Evolutionary conservation across 140 eudicot genomes (phyloP), one percentile per base, ranked within the genome.

Genomic region (Cichorium intybus): DNA sequence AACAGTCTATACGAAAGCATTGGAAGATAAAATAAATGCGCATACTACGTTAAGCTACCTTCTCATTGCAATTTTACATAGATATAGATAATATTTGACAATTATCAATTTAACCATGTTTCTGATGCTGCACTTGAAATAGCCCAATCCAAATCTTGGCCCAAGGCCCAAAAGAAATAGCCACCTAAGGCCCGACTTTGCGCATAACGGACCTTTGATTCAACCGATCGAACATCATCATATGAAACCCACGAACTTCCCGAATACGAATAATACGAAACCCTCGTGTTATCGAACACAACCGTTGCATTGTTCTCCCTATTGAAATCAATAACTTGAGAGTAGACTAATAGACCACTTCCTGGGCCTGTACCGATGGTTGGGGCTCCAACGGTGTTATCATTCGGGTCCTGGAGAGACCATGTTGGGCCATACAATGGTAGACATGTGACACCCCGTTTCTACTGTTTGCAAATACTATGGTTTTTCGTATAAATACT

Each of bases 141-240:
- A 26, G 64, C 59, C 82, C 79, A 80, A 37, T 49, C 61, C 29
- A 60, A 34, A 51, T 80, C 85, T 21, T 60, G 70, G 23, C 79
- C 79, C 18, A 76, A 18, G 6, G 79, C 82, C 85, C 85, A 80
- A 29, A 76, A 60, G 70, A 80, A 80, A 62, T 81, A 81, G 49
- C 86, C 86, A 18, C 74, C 70, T 6, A 81, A 31, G 37, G 53
- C 12, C 12, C 21, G 57, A 10, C 24, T 43, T 37, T 53, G 60
- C 1, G 79, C 82, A 43, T 65, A 77, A 15, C 26, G 73, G 27
- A 77, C 73, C 63, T 81, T 81, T 57, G 53, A 2, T 47, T 62
- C 51, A 26, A 66, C 63, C 6, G 86, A 76, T 34, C 66, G 21
- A 26, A 58, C 56, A 52, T 76, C 82, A 15, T 81, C 86, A 26